A percentile compares a stretch with the other conserved stretches of the same genome.
Conservation (phyloP, 192 early-diverging fungal species). For the Powellomyces hirtus region DNA sequence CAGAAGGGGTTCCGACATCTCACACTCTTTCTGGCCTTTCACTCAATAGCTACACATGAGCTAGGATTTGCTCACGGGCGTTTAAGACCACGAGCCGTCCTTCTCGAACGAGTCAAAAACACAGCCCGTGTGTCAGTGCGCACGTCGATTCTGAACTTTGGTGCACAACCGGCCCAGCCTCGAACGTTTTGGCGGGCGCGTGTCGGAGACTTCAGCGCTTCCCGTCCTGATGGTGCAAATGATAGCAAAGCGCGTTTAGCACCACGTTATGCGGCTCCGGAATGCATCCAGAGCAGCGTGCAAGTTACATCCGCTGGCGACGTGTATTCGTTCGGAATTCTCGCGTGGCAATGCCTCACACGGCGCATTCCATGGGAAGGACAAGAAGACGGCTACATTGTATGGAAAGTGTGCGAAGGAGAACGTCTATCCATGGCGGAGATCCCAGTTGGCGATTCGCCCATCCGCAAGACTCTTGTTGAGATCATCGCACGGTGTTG, state of each 20-base stretch:
- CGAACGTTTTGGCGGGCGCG: conserved; percentile 26
- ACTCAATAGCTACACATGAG: conserved; percentile 8
- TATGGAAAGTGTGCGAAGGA: conserved; percentile 27
- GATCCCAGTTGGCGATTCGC: background rate
- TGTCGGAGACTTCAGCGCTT: conserved; percentile 15
- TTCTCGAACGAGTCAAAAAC: conserved; percentile 24
- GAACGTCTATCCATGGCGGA: background rate
- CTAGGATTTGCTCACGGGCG: conserved; percentile 22
- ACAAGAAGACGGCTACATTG: conserved; percentile 20
- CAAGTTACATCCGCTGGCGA: conserved; percentile 5
- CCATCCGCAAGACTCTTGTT: background rate
- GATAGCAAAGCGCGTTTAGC: conserved; percentile 5
- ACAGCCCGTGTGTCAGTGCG: conserved; percentile 16
- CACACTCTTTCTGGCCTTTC: background rate
- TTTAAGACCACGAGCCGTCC: conserved; percentile 13
- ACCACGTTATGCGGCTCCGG: conserved; percentile 18
- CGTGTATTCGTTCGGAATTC: conserved; percentile 22
- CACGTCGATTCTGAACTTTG: conserved; percentile 11
- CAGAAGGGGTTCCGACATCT: too few species aligned
- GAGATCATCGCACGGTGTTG: conserved; percentile 4
- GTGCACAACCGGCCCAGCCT: conserved; percentile 11
- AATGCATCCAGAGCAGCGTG: background rate
- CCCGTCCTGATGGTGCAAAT: conserved; percentile 7
- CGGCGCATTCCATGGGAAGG: conserved; percentile 24
- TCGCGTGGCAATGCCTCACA: conserved; percentile 27